A percentile compares a stretch with the other conserved stretches of the same genome.
These are phyloP conservation scores for Cryptococcus floricola DNA, from an alignment of 1,284 basidiomycete species.

Conservation along the genomic window DNA sequence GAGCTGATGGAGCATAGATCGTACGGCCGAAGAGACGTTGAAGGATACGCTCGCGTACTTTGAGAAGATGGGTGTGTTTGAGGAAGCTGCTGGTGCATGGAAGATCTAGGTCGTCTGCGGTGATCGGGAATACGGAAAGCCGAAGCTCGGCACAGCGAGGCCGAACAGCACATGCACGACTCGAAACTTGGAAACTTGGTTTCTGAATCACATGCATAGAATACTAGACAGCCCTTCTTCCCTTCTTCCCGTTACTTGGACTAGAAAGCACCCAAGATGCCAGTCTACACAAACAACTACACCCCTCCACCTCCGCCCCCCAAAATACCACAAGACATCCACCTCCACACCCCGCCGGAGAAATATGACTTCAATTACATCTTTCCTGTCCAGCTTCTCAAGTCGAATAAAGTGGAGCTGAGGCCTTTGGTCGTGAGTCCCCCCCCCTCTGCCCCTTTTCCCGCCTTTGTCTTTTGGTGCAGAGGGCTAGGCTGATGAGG, in stretches of 20 bases:
- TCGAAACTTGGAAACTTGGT: no score
- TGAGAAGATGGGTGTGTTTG: constrained; percentile 6
- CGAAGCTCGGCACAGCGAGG: no score
- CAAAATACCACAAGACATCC: constrained; percentile 15
- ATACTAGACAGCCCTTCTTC: no score
- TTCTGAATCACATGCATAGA: no score
- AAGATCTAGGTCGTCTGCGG: neutral
- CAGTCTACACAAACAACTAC: no score
- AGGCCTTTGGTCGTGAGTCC: constrained; percentile 28
- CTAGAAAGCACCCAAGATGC: no score
- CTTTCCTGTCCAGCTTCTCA: constrained; percentile 29
- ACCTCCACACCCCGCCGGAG: constrained; percentile 32
- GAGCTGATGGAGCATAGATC: neutral
- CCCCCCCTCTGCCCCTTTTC: no score
- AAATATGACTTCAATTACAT: constrained; percentile 48
- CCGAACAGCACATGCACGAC: no score
- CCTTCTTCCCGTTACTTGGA: no score
- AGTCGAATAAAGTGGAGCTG: constrained; percentile 33
- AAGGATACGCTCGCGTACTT: constrained; percentile 3
- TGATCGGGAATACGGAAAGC: no score
- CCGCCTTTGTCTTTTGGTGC: neutral
- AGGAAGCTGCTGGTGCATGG: neutral
- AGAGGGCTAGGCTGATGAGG: no score
- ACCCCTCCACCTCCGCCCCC: no score
- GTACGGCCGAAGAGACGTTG: neutral